Percentiles rank a stretch among this genome's conserved stretches.
phyloP scores from a whole-genome alignment of 176 grass and related monocot genomes.

The Triticum dicoccoides region DNA sequence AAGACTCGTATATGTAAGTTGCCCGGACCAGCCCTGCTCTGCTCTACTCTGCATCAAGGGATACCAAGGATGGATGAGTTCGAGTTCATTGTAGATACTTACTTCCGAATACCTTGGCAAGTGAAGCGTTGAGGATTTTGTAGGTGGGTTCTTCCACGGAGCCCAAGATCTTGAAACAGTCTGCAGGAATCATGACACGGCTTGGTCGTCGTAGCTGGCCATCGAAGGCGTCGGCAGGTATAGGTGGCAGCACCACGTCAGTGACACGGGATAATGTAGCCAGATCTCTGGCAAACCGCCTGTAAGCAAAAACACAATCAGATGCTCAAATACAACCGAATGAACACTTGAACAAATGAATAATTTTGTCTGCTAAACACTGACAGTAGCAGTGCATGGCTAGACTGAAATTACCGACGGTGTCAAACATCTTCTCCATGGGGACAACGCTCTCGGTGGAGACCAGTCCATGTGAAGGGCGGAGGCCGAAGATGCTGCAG shows the following conservation, averaged over 20 bases:
- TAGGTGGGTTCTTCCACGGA: slow-evolving; percentile 53
- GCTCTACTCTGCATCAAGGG: too few species aligned
- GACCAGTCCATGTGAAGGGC: slow-evolving; percentile 70
- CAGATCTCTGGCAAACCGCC: slow-evolving; percentile 77
- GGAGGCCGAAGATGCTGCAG: slow-evolving; percentile 80
- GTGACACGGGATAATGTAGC: slow-evolving; percentile 46
- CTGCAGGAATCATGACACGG: too few species aligned
- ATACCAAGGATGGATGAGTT: too few species aligned
- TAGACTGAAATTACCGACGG: slow-evolving; percentile 44
- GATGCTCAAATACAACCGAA: background rate
- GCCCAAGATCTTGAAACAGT: slow-evolving; percentile 26
- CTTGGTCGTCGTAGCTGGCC: slow-evolving; percentile 28
- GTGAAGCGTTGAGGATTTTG: slow-evolving; percentile 51
- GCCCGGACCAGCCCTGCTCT: background rate
- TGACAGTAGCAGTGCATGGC: too few species aligned
- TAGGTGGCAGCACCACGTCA: slow-evolving; percentile 36
- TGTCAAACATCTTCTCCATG: slow-evolving; percentile 82
- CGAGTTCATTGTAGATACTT: slow-evolving; percentile 26
- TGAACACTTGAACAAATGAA: background rate
- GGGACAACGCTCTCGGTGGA: slow-evolving; percentile 48
- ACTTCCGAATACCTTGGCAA: slow-evolving; percentile 56
- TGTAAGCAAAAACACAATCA: background rate
- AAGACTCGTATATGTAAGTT: background rate
- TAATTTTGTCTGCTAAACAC: background rate
- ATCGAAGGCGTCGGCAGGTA: background rate